phyloP scores from a whole-genome alignment of 2,329 filamentous ascomycete genomes.

The Orbilia javanica region DNA sequence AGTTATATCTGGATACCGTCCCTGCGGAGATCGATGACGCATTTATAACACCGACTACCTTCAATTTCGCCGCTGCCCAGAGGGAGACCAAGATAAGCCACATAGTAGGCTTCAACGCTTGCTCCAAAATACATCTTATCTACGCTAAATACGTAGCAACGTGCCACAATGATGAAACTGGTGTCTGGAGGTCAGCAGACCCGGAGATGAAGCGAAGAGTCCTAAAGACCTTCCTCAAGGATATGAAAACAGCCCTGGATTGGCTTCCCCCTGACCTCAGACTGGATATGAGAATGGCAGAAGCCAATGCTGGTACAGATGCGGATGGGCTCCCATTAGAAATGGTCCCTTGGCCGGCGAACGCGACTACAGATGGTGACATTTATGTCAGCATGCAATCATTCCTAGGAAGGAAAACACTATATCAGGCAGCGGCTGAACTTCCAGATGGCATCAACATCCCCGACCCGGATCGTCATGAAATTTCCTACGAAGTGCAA shows the following conservation, averaged over 20 bases:
- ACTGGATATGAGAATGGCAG: slow-evolving; percentile 57
- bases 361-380: slow-evolving; percentile 53
- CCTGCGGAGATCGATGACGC: slow-evolving; percentile 53
- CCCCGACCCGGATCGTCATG: slow-evolving; percentile 52
- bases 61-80: slow-evolving; percentile 45
- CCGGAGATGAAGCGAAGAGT: slow-evolving; percentile 56
- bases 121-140: slow-evolving; percentile 56
- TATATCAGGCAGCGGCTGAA: slow-evolving; percentile 51
- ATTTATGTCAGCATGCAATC: slow-evolving; percentile 57
- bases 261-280: slow-evolving; percentile 52
- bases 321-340: slow-evolving; percentile 54
- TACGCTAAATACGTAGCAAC: slow-evolving; percentile 57
- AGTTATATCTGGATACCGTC: slow-evolving; percentile 47
- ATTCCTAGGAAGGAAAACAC: slow-evolving; percentile 52
- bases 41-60: slow-evolving; percentile 51
- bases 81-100: slow-evolving; percentile 45
- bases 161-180: slow-evolving; percentile 55
- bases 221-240: slow-evolving; percentile 53
- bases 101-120: slow-evolving; percentile 57
- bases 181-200: slow-evolving; percentile 52
- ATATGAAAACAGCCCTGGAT: slow-evolving; percentile 53
- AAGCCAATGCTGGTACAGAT: slow-evolving; percentile 53
- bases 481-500: slow-evolving; percentile 55
- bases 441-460: slow-evolving; percentile 56
- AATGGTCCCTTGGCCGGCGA: slow-evolving; percentile 56